Base-by-base conservation (phyloP, 192 early-diverging fungal species). In the Backusella parvicylindrica region DNA sequence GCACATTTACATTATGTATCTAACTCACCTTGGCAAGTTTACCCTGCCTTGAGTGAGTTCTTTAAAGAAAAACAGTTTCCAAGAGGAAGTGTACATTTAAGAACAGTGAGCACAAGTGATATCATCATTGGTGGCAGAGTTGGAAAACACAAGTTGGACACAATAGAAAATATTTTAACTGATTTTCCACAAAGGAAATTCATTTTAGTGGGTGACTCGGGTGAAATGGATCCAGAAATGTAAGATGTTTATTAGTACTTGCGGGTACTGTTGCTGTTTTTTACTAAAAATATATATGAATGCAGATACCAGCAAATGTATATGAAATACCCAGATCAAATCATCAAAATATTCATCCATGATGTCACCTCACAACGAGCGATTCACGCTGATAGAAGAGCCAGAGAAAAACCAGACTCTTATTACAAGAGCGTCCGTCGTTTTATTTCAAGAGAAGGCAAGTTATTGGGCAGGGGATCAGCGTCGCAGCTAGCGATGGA, bases 161-260 rank as follows among this genome's bases (percentile, higher is more conserved):
- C 47, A 6, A 77, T 81, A 21, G 36, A 68, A 8, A 23, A 31
- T 0, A 83, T 85, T 21, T 75, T 87, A 41, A 68, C 31, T 47
- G 89, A 91, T 75, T 97, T 96, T 64, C 95, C 95, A 6, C 69
- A 89, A 6, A 87, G 95, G 60, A 91, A 91, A 75, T 98, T 92
- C 76, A 92, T 98, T 70, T 83, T 98, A 12, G 89, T 98, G 5
- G 97, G 97, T 26, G 97, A 98, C 77, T 90, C 91, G 67, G 97
- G 95, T 49, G 95, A 98, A 81, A 84, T 91, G 37, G 97, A 98
- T 71, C 85, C 94, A 64, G 95, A 98, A 80, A 91, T 93, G 69
- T 97, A 85, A 78, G 78, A 1, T 41, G 43, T 13, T 30, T 33
- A 12, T 9, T 23, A 12, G 18, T 76, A 37, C 15, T 36, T 28